A percentile compares a stretch with the other conserved stretches of the same genome.
Evolutionary conservation across 106 monocot genomes (phyloP).

Genomic region (Platanthera guangdongensis): DNA sequence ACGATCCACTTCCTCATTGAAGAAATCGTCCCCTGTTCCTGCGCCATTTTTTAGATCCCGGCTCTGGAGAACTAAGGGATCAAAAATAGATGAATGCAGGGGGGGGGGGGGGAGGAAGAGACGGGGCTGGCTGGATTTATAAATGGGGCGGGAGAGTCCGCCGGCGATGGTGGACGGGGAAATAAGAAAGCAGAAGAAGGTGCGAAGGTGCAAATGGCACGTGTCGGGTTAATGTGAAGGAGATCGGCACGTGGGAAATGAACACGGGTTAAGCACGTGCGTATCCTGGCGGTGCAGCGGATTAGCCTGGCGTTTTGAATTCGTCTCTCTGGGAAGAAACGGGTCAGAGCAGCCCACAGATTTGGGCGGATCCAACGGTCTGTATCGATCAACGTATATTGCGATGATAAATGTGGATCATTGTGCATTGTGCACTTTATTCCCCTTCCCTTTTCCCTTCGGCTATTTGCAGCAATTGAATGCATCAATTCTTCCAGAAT

Average conservation of each 20-base stretch:
- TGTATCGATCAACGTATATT: no score
- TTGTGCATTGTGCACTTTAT: no score
- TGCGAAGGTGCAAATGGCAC: neutral
- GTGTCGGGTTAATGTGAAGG: neutral
- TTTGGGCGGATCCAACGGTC: neutral
- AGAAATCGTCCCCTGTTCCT: slow-evolving; percentile 30
- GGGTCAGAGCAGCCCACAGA: neutral
- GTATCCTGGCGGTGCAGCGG: neutral
- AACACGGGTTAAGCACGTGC: neutral
- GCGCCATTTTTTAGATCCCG: slow-evolving; percentile 30
- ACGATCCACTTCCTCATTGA: slow-evolving; percentile 63
- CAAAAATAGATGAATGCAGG: neutral
- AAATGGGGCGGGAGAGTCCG: neutral
- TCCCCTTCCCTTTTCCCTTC: no score
- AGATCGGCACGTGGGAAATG: no score
- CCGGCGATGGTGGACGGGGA: no score
- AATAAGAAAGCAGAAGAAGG: no score
- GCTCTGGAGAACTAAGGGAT: neutral
- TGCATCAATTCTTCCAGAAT: no score
- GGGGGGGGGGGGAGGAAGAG: neutral
- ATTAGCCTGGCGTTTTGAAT: neutral
- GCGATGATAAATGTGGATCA: no score
- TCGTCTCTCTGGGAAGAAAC: neutral
- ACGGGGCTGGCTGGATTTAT: neutral
- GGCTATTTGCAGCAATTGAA: no score